A percentile compares a stretch with the other conserved stretches of the same genome.
Conservation (phyloP, 768 basidiomycete species). For the Tulasnella sp. region DNA sequence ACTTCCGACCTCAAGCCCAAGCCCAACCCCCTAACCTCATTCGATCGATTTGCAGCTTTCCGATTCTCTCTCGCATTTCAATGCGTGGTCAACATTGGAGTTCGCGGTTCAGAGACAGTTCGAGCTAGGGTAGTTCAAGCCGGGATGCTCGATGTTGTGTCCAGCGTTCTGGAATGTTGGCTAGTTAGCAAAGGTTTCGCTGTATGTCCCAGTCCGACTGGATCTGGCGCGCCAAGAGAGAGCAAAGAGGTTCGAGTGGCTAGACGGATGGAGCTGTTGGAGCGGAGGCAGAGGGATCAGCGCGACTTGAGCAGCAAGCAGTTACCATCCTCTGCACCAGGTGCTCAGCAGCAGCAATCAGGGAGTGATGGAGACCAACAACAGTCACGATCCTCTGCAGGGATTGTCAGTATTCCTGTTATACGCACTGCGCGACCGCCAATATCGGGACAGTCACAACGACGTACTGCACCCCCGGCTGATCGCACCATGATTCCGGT, state of each 20-base stretch:
- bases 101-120: constrained; percentile 34
- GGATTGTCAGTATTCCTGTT: background rate
- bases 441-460: background rate
- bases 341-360: constrained; percentile 34
- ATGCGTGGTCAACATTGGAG: constrained; percentile 75
- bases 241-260: constrained; percentile 61
- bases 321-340: constrained; percentile 45
- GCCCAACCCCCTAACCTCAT: constrained; percentile 26
- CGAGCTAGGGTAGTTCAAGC: constrained; percentile 37
- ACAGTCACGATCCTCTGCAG: background rate
- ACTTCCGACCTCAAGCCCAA: constrained; percentile 55
- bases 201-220: constrained; percentile 67
- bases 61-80: constrained; percentile 91
- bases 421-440: background rate
- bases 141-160: constrained; percentile 35
- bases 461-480: background rate
- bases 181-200: constrained; percentile 40
- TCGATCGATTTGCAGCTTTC: constrained; percentile 76
- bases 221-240: constrained; percentile 63
- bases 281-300: constrained; percentile 44
- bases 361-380: constrained; percentile 20
- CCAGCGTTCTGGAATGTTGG: constrained; percentile 35
- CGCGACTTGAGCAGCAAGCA: constrained; percentile 36
- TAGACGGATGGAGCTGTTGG: constrained; percentile 40
- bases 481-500: background rate